Percentiles rank a stretch among this genome's conserved stretches.
Conservation (phyloP, 1,284 basidiomycete genomes). For the Microbotryum intermedium region DNA sequence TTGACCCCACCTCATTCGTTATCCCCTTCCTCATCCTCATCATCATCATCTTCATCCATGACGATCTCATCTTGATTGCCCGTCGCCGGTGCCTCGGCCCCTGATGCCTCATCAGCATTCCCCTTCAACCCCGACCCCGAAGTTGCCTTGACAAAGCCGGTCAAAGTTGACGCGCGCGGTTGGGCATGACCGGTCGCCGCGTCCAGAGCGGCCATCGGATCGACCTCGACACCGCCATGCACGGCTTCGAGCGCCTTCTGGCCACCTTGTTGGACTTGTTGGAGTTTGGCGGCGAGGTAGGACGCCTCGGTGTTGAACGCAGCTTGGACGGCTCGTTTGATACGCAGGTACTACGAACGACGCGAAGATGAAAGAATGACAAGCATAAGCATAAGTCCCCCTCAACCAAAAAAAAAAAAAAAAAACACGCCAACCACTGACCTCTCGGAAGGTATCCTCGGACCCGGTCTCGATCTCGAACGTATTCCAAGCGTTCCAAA, state of each 20-base stretch:
- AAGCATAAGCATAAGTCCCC: not conserved
- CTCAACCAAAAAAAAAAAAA: no score
- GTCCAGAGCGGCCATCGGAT: constrained; percentile 29
- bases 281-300: constrained; percentile 39
- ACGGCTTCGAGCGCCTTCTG: constrained; percentile 16
- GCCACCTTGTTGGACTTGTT: constrained; percentile 8
- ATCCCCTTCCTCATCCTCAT: constrained; percentile 9
- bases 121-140: constrained; percentile 2
- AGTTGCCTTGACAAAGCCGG: constrained; percentile 19
- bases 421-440: constrained; percentile 43
- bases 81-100: not conserved
- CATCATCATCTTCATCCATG: constrained; percentile 22
- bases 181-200: not conserved
- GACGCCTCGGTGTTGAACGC: constrained; percentile 91
- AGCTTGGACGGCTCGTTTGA: constrained; percentile 95
- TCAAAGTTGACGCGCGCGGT: not conserved
- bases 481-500: constrained; percentile 94
- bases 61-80: constrained; percentile 9
- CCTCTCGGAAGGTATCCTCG: constrained; percentile 97
- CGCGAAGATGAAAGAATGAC: not conserved
- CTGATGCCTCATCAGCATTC: not conserved
- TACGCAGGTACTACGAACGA: constrained; percentile 51
- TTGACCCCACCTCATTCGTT: not conserved
- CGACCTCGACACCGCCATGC: constrained; percentile 9
- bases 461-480: constrained; percentile 98